Evolutionary conservation across 345 rosid genomes (phyloP).

Genomic region (Reutealis trisperma): DNA sequence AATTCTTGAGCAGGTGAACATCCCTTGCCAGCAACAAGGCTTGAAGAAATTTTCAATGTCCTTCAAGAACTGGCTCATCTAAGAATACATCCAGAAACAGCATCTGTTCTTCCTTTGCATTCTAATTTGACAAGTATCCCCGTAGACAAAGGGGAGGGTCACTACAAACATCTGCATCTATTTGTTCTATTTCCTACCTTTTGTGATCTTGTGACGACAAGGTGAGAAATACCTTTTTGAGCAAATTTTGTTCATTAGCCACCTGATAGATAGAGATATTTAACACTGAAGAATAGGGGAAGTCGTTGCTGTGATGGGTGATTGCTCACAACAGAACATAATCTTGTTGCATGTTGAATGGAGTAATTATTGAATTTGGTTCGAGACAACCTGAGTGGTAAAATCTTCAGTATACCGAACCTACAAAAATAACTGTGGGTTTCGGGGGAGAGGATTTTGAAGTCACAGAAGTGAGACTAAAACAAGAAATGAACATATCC

Average conservation of each 20-base stretch:
- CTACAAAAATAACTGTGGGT: not conserved
- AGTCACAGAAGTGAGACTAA: not conserved
- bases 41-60: slow-evolving; percentile 69
- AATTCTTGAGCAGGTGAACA: slow-evolving; percentile 56
- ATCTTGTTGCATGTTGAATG: not conserved
- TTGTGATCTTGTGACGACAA: slow-evolving; percentile 83
- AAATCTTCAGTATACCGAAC: not conserved
- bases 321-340: not conserved
- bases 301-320: not conserved
- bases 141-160: slow-evolving; percentile 35
- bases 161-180: slow-evolving; percentile 56
- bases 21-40: slow-evolving; percentile 67
- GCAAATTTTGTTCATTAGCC: not conserved
- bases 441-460: not conserved
- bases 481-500: not conserved
- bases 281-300: not conserved
- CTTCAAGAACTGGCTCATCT: slow-evolving; percentile 68
- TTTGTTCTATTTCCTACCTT: slow-evolving; percentile 81
- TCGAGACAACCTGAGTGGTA: not conserved
- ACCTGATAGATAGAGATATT: not conserved
- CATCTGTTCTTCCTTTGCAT: slow-evolving; percentile 65
- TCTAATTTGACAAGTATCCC: slow-evolving; percentile 55
- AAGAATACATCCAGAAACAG: slow-evolving; percentile 65
- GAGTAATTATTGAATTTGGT: not conserved
- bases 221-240: slow-evolving; percentile 44